These are phyloP conservation scores for Millerozyma miso DNA, from an alignment of 805 yeast species.

Conservation along the genomic window DNA sequence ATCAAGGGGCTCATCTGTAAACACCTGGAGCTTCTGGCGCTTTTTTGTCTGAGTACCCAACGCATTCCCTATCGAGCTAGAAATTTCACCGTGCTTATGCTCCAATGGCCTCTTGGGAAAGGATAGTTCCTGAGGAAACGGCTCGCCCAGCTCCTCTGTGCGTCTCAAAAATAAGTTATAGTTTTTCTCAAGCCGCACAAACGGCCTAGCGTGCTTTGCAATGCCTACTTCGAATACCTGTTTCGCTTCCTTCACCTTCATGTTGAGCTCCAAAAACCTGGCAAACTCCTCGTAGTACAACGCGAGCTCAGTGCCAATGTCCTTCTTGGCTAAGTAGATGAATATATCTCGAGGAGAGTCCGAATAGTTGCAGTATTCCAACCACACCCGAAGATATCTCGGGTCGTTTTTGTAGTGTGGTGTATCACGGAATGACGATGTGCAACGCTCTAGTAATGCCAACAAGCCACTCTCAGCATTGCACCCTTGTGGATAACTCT, in stretches of 20 bases:
- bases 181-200: conserved; percentile 25
- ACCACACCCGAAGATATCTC: conserved; percentile 76
- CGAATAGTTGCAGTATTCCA: conserved; percentile 64
- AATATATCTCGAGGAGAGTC: conserved; percentile 71
- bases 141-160: conserved; percentile 18
- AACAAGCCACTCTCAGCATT: conserved; percentile 63
- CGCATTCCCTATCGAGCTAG: conserved; percentile 1
- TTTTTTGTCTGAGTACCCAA: conserved; percentile 12
- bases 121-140: conserved; percentile 4
- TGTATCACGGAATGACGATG: conserved; percentile 61
- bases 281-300: conserved; percentile 80
- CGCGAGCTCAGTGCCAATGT: conserved; percentile 65
- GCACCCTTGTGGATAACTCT: conserved; percentile 58
- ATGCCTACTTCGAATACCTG: conserved; percentile 60
- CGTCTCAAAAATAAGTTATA: conserved; percentile 45
- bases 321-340: conserved; percentile 63
- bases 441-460: conserved; percentile 63
- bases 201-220: conserved; percentile 61
- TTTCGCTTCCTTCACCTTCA: conserved; percentile 50
- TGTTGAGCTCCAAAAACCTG: conserved; percentile 48
- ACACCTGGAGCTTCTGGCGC: conserved; percentile 37
- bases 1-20: conserved; percentile 25
- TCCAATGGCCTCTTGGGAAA: conserved; percentile 9
- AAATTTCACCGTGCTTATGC: neutral
- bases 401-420: conserved; percentile 76